Conservation (phyloP, 2,329 filamentous ascomycete genomes). For the Fusarium vanettenii region DNA sequence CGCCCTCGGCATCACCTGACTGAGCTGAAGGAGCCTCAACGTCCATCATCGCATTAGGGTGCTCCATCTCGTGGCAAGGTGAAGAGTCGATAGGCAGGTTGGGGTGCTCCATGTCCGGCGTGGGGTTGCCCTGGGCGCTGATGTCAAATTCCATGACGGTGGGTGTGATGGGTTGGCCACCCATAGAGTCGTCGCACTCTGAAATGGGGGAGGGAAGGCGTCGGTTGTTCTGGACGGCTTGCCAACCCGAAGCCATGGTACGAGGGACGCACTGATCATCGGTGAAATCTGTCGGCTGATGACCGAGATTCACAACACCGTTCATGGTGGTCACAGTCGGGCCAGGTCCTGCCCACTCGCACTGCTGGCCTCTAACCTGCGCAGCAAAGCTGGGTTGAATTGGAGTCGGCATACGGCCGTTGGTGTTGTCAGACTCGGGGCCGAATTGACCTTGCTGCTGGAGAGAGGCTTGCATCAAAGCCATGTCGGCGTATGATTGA, state of each 20-base stretch:
- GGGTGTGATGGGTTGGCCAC: conserved; percentile 48
- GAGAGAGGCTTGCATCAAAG: conserved; percentile 58
- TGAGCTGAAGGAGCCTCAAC: conserved; percentile 44
- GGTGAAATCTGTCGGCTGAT: conserved; percentile 54
- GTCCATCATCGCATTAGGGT: conserved; percentile 54
- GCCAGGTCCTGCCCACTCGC: conserved; percentile 52
- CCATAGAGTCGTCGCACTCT: conserved; percentile 63
- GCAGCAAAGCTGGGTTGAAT: conserved; percentile 69
- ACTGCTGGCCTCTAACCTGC: conserved; percentile 65
- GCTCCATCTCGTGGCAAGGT: conserved; percentile 53
- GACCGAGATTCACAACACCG: conserved; percentile 53
- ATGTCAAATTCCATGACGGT: conserved; percentile 48
- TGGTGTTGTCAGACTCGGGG: conserved; percentile 41
- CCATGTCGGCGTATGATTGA: conserved; percentile 57
- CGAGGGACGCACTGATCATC: conserved; percentile 61
- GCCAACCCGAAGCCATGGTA: conserved; percentile 63
- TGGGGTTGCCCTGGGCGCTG: conserved; percentile 49
- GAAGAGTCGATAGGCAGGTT: conserved; percentile 36
- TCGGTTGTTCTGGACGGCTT: conserved; percentile 63
- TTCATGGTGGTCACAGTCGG: conserved; percentile 50
- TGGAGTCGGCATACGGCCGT: conserved; percentile 67
- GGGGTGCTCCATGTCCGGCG: conserved; percentile 37
- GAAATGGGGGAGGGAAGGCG: conserved; percentile 71
- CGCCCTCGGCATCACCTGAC: conserved; percentile 47
- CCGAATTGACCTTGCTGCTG: conserved; percentile 24